Conservation (phyloP, 2,329 filamentous ascomycete species). For the Arthrocladium fulminans region DNA sequence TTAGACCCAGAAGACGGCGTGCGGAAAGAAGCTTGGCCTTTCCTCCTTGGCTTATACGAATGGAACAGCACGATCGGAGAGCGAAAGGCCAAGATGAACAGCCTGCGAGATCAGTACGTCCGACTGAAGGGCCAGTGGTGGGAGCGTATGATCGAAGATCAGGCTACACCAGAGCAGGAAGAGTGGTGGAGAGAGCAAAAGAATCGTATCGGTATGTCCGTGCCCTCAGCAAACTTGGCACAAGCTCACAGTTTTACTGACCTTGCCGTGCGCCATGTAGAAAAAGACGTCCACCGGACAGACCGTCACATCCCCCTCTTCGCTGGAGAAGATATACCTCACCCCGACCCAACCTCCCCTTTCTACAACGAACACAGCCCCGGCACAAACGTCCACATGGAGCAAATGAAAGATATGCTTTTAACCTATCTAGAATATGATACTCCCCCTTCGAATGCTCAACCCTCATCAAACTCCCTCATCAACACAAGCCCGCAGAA, state of each 20-base stretch:
- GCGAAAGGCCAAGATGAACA: conserved; percentile 71
- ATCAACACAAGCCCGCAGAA: conserved; percentile 44
- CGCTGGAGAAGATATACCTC: conserved; percentile 88
- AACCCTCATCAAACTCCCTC: conserved; percentile 8
- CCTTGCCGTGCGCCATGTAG: conserved; percentile 50
- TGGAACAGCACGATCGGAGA: conserved; percentile 89
- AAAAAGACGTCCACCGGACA: conserved; percentile 97
- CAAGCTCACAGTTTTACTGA: conserved; percentile 38
- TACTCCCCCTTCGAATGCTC: conserved; percentile 22
- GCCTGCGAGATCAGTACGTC: conserved; percentile 84
- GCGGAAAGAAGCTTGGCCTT: conserved; percentile 93
- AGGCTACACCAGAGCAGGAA: conserved; percentile 67
- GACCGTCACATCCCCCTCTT: conserved; percentile 94
- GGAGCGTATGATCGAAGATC: conserved; percentile 79
- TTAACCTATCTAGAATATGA: conserved; percentile 99
- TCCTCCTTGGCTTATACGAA: conserved; percentile 79
- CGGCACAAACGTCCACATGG: conserved; percentile 93
- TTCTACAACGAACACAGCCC: conserved; percentile 80
- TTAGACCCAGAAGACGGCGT: conserved; percentile 82
- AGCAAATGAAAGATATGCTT: conserved; percentile 99
- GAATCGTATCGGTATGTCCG: conserved; percentile 71
- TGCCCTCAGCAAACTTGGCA: conserved; percentile 19
- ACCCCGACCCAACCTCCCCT: conserved; percentile 90
- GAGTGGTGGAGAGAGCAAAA: conserved; percentile 98
- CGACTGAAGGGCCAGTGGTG: conserved; percentile 92